phyloP scores from a whole-genome alignment of 2,329 filamentous ascomycete species.

The Nemania serpens region DNA sequence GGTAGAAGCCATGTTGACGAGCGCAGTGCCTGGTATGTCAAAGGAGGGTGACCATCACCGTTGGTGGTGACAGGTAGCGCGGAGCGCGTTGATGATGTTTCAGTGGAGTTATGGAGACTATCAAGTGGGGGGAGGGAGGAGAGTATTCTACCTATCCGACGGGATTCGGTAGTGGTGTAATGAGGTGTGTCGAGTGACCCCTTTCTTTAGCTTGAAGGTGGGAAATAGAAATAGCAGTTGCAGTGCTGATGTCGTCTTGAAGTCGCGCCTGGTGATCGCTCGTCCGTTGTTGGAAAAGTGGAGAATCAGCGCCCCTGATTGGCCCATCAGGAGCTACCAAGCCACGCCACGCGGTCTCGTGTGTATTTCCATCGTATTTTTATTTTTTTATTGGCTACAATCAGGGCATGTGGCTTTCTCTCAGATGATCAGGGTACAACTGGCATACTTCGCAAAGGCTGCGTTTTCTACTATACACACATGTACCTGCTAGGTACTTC shows the following conservation, averaged over 20 bases:
- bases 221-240: constrained; percentile 22
- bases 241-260: constrained; percentile 32
- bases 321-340: background rate
- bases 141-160: constrained; percentile 4
- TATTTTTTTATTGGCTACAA: constrained; percentile 16
- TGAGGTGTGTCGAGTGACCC: constrained; percentile 29
- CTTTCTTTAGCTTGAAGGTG: constrained; percentile 18
- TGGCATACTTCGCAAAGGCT: too few relatives aligned
- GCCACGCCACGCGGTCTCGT: constrained; percentile 22
- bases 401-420: constrained; percentile 14
- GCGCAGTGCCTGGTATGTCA: background rate
- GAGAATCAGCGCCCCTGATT: constrained; percentile 7
- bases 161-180: constrained; percentile 24
- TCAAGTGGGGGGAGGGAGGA: background rate
- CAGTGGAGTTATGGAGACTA: constrained; percentile 13
- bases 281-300: constrained; percentile 13
- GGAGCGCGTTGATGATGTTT: constrained; percentile 9
- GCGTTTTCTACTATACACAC: too few relatives aligned
- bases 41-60: constrained; percentile 1
- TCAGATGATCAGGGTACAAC: background rate
- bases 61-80: constrained; percentile 8
- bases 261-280: constrained; percentile 32
- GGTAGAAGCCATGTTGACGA: constrained; percentile 72
- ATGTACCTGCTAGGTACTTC: too few relatives aligned
- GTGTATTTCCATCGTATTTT: constrained; percentile 3